These are phyloP conservation scores for Monilinia fructigena DNA, from an alignment of 2,329 filamentous ascomycete species.

Conservation along the genomic window DNA sequence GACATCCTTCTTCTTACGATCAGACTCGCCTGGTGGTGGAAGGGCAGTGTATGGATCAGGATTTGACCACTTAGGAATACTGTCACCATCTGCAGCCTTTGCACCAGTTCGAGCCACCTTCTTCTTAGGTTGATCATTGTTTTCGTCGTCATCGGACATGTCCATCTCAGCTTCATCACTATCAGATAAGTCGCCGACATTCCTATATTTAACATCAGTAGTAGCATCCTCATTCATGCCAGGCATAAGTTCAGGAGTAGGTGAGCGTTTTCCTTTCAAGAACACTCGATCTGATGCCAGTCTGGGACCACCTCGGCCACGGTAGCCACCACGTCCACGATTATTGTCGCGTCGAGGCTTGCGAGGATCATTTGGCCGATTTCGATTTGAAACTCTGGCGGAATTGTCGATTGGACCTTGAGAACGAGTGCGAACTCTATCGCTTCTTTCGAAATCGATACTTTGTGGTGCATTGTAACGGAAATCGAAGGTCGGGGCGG, in stretches of 20 bases:
- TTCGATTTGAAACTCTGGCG: constrained; percentile 1
- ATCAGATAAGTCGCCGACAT: constrained; percentile 59
- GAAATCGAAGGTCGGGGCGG: constrained; percentile 36
- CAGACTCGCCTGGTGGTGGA: constrained; percentile 72
- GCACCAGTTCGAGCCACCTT: constrained; percentile 46
- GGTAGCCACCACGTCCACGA: constrained; percentile 32
- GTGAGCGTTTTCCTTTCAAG: constrained; percentile 40
- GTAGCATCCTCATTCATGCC: constrained; percentile 39
- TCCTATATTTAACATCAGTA: constrained; percentile 50
- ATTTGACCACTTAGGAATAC: constrained; percentile 83
- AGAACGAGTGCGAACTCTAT: constrained; percentile 30
- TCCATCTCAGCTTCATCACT: constrained; percentile 63
- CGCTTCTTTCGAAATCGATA: constrained; percentile 33
- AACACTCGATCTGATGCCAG: constrained; percentile 40
- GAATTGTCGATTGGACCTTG: constrained; percentile 30
- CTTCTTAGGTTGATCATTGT: constrained; percentile 42
- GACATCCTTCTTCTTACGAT: constrained; percentile 78
- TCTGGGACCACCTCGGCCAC: constrained; percentile 36
- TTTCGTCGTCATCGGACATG: constrained; percentile 50
- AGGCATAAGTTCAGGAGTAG: constrained; percentile 41
- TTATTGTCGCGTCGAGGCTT: constrained; percentile 17
- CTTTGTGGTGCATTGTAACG: constrained; percentile 38
- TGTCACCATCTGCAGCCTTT: constrained; percentile 45
- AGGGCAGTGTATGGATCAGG: constrained; percentile 89
- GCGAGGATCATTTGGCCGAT: constrained; percentile 19